These are phyloP conservation scores for Achaetomiella virescens DNA, from an alignment of 495 filamentous ascomycete species.

Conservation along the genomic window DNA sequence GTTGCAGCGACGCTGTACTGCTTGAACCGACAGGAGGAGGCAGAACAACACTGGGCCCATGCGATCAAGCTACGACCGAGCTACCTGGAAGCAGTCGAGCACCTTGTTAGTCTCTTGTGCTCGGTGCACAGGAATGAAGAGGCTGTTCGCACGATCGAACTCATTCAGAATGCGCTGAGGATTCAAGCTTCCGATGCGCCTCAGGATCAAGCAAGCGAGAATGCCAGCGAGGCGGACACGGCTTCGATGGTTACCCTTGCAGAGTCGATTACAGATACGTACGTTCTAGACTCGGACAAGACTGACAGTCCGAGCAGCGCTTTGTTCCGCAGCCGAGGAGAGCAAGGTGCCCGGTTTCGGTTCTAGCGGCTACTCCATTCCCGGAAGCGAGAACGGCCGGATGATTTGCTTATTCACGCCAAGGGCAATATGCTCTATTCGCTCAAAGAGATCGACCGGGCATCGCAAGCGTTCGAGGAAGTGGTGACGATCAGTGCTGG, in stretches of 20 bases:
- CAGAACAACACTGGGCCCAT: slow-evolving; percentile 77
- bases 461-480: slow-evolving; percentile 90
- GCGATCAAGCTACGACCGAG: slow-evolving; percentile 78
- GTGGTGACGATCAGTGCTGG: slow-evolving; percentile 82
- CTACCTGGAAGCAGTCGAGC: slow-evolving; percentile 95
- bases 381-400: slow-evolving; percentile 85
- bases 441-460: slow-evolving; percentile 73
- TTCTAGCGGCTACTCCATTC: slow-evolving; percentile 79
- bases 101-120: slow-evolving; percentile 84
- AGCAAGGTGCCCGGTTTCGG: slow-evolving; percentile 59
- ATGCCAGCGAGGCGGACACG: slow-evolving; percentile 19
- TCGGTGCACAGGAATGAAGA: slow-evolving; percentile 74
- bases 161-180: slow-evolving; percentile 72
- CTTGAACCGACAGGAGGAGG: slow-evolving; percentile 74
- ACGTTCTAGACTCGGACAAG: slow-evolving; percentile 19
- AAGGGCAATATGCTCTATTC: slow-evolving; percentile 98
- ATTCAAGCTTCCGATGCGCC: slow-evolving; percentile 24
- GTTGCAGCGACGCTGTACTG: slow-evolving; percentile 83
- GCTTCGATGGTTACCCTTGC: slow-evolving; percentile 14
- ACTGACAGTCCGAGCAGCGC: slow-evolving; percentile 19
- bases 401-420: slow-evolving; percentile 87
- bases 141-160: slow-evolving; percentile 83
- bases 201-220: slow-evolving; percentile 17
- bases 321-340: slow-evolving; percentile 35
- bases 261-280: slow-evolving; percentile 19